Percentiles rank a stretch among this genome's conserved stretches.
Conservation (phyloP, 306 rosid genomes). For the Gastrolobium villosum region DNA sequence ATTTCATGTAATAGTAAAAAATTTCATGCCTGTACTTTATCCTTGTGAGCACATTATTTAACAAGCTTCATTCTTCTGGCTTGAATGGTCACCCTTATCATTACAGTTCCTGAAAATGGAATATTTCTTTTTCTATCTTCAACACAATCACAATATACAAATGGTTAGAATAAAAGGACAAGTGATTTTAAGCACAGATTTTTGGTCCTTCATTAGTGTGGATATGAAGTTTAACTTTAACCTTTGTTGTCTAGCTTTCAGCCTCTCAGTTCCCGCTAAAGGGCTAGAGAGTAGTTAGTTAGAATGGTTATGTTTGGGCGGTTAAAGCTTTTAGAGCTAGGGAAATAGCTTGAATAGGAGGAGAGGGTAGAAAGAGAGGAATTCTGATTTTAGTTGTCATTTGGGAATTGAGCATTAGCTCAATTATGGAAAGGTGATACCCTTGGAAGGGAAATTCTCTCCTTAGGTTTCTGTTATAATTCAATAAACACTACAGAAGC, state of each 20-base stretch:
- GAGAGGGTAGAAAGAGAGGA: too few species aligned
- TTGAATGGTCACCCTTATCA: neutral
- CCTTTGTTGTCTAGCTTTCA: conserved; percentile 37
- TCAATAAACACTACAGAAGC: too few species aligned
- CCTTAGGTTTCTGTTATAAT: too few species aligned
- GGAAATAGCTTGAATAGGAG: too few species aligned
- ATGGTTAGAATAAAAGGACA: neutral
- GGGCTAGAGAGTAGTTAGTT: too few species aligned
- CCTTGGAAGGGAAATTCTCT: too few species aligned
- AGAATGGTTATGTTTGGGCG: too few species aligned
- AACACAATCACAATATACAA: conserved; percentile 27
- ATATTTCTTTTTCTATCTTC: neutral
- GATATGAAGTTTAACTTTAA: conserved; percentile 34
- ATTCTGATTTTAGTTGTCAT: too few species aligned
- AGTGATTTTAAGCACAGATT: neutral
- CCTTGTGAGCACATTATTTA: conserved; percentile 25
- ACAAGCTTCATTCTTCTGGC: conserved; percentile 16
- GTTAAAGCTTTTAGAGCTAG: too few species aligned
- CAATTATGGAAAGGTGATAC: too few species aligned
- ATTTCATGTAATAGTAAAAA: neutral
- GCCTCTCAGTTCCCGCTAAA: neutral
- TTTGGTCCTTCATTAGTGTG: conserved; percentile 35
- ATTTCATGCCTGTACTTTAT: neutral
- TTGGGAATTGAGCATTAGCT: too few species aligned
- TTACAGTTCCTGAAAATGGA: conserved; percentile 22